A percentile compares a stretch with the other conserved stretches of the same genome.
These are phyloP conservation scores for Zygosaccharomyces pseudobailii DNA, from an alignment of 1,139 yeast species.

Conservation along the genomic window DNA sequence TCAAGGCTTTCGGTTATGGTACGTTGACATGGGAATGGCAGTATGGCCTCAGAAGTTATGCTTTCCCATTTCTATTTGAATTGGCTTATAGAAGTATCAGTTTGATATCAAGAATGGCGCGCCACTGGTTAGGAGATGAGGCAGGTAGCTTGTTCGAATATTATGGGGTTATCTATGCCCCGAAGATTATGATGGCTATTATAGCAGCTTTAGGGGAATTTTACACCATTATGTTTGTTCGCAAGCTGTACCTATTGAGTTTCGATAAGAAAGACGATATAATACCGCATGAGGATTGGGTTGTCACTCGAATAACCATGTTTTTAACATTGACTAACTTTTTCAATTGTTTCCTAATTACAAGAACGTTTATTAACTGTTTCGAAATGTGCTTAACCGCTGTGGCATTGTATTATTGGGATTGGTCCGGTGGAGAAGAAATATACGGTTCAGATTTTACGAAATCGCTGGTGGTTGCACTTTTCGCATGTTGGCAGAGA, in stretches of 20 bases:
- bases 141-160: slow-evolving; percentile 23
- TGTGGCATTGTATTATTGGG: slow-evolving; percentile 71
- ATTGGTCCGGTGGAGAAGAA: slow-evolving; percentile 43
- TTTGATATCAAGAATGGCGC: neutral
- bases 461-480: slow-evolving; percentile 42
- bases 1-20: slow-evolving; percentile 70
- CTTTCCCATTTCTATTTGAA: slow-evolving; percentile 70
- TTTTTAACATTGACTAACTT: slow-evolving; percentile 64
- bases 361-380: slow-evolving; percentile 84
- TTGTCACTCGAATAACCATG: slow-evolving; percentile 17
- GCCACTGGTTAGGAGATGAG: neutral
- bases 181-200: slow-evolving; percentile 65
- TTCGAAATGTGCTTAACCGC: slow-evolving; percentile 72
- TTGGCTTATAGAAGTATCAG: slow-evolving; percentile 20
- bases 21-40: slow-evolving; percentile 95
- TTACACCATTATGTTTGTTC: slow-evolving; percentile 48
- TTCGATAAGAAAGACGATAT: slow-evolving; percentile 18
- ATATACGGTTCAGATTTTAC: slow-evolving; percentile 21
- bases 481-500: slow-evolving; percentile 59
- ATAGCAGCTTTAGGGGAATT: slow-evolving; percentile 72
- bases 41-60: slow-evolving; percentile 64
- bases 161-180: slow-evolving; percentile 42
- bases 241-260: slow-evolving; percentile 33
- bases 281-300: slow-evolving; percentile 27
- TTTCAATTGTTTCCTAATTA: slow-evolving; percentile 75